Evolutionary conservation across 495 filamentous ascomycete species (phyloP).

Genomic region (Lophiostoma macrostomum): DNA sequence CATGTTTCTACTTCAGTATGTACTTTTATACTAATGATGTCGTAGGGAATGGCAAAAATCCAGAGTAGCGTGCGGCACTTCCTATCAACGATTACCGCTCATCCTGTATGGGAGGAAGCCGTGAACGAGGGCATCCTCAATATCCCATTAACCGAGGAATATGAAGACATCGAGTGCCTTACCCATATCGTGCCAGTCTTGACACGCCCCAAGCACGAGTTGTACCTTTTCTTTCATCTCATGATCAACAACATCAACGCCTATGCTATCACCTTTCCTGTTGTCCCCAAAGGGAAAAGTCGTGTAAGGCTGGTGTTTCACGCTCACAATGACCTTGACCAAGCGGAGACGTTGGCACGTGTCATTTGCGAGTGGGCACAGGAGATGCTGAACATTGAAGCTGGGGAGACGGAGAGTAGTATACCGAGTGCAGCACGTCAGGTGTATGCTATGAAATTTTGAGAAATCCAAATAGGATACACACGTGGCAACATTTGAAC

Average conservation of each 20-base stretch:
- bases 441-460: no score
- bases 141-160: not conserved
- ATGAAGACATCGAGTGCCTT: not conserved
- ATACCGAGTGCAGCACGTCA: no score
- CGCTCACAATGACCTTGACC: conserved; percentile 47
- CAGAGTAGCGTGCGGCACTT: conserved; percentile 5
- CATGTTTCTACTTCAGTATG: no score
- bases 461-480: no score
- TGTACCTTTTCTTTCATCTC: conserved; percentile 45
- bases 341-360: conserved; percentile 47
- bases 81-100: not conserved
- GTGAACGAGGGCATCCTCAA: conserved; percentile 2
- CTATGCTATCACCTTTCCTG: conserved; percentile 48
- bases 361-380: conserved; percentile 45
- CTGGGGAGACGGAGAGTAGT: no score
- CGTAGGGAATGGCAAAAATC: conserved; percentile 1
- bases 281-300: conserved; percentile 48
- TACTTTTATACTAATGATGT: not conserved
- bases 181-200: conserved; percentile 10
- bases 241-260: conserved; percentile 23
- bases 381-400: conserved; percentile 38
- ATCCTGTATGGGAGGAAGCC: not conserved
- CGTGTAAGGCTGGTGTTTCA: conserved; percentile 53
- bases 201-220: conserved; percentile 13
- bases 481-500: no score